Base-by-base conservation (phyloP, 805 yeast genomes). In the Candida easanensis region DNA sequence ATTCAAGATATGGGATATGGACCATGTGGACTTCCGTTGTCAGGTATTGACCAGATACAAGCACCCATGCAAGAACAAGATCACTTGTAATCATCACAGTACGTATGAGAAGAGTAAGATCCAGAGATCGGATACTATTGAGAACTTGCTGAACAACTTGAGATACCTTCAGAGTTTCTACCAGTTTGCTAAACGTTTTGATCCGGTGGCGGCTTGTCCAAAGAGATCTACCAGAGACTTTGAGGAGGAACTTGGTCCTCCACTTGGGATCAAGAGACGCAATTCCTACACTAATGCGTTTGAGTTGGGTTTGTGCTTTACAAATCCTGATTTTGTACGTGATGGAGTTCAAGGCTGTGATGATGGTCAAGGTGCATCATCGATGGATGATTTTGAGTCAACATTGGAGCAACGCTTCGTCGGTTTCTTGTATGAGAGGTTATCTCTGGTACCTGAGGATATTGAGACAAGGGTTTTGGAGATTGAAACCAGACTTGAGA, bases 81-180 rank as follows among this genome's bases (percentile, higher is more conserved):
- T 50, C 22, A 37, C 48, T 6, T 51, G 54, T 33, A 28, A 49
- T 3, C 33, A 36, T 27, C 58, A 56, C 32, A 31, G 44, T 7
- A 19, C 27, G 9, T 25, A 17, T 4, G 50, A 50, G 19, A 54
- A 51, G 25, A 31, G 47, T 5, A 23, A 19, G 9, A 37, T 54
- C 15, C 42, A 38, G 31, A 42, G 57, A 41, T 33, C 38, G 14
- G 47, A 43, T 20, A 41, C 48, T 3, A 19, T 50, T 4, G 33
- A 35, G 10, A 41, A 46, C 30, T 33, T 55, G 38, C 36, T 55
- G n/a, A 44, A 27, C 20, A 54, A 49, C 28, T 49, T 38, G 39
- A 72, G 71, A 46, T 76, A 73, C 50, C 71, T 80, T 25, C 48
- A 47, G 43, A 46, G 11, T 35, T 33, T 8, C 23, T 30, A 7